These are phyloP conservation scores for Tulasnella sp. DNA, from an alignment of 768 basidiomycete genomes.

Conservation along the genomic window DNA sequence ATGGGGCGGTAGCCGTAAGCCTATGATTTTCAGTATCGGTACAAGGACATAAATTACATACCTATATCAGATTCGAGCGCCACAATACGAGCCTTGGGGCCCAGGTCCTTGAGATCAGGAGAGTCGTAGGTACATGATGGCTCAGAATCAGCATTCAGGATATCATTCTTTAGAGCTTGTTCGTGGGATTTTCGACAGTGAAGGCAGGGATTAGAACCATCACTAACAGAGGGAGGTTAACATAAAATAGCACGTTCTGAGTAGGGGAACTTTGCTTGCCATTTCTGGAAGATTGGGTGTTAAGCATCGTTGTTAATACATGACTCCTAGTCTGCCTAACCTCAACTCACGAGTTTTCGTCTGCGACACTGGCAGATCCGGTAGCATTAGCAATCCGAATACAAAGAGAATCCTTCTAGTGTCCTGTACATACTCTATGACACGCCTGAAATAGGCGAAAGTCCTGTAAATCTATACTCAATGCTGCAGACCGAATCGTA, in stretches of 20 bases:
- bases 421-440: not conserved
- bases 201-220: not conserved
- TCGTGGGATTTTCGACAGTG: slow-evolving; percentile 13
- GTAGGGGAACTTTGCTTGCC: not conserved
- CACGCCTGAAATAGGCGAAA: not conserved
- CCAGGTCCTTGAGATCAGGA: not conserved
- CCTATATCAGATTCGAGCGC: not conserved
- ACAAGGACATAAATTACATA: not conserved
- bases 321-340: not conserved
- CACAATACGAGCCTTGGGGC: not conserved
- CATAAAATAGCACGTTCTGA: not conserved
- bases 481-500: too few species aligned
- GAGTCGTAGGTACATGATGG: slow-evolving; percentile 13
- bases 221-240: not conserved
- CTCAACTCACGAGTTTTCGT: not conserved
- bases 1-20: too few species aligned
- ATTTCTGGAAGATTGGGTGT: not conserved
- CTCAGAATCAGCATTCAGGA: not conserved
- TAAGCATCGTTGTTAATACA: not conserved
- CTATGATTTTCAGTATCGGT: not conserved
- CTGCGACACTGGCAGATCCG: not conserved
- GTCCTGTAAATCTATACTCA: too few species aligned
- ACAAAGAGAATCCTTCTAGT: not conserved
- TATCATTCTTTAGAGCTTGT: not conserved
- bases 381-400: not conserved